Base-by-base conservation (phyloP, 73 alveolate genomes). In the Paramecium biaurelia region DNA sequence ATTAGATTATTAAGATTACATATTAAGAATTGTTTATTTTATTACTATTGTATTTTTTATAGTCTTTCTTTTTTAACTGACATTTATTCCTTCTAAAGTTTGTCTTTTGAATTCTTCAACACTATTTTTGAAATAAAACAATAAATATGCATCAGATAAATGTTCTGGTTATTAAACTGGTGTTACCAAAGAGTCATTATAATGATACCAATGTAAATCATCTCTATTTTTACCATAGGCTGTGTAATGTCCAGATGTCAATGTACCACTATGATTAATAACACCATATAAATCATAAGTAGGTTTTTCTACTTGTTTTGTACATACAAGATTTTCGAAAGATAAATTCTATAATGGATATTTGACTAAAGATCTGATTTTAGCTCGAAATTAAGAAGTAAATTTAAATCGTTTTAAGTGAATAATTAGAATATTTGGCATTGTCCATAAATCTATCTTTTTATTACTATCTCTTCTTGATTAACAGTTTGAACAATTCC, bases 391-490 rank as follows among this genome's bases (percentile, higher is more conserved):
- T 24, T 85, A 38, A 37, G 72, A 32, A 2, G 88, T 84, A 79
- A 57, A 85, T 41, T 85, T 63, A 85, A 92, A 92, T 42, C 95
- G 92, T 84, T 96, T 97, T 76, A 97, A 76, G 92, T 94, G 97
- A 47, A 97, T 79, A 21, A 97, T 93, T 59, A 97, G 82, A 45
- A 96, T 90, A 18, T 68, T 92, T 0, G 99, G 99, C 34, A 92
- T 85, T 49, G 92, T 86, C 95, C 94, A 96, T 24, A 97, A 85
- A 76, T 96, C 95, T 1, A 96, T 92, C 42, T 94, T 93, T 87
- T 96, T 97, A 11, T 92, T 30, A 24, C 84, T 67, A 12, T 67
- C 84, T 67, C 68, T 18, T 21, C 68, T 53, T 15, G 34, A 18
- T 3, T 32, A 1, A 26, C 84, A 67, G 11, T 67, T 21, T 0